These are phyloP conservation scores for Rhynchospora pubera DNA, from an alignment of 176 grass and related monocot species.

Conservation along the genomic window DNA sequence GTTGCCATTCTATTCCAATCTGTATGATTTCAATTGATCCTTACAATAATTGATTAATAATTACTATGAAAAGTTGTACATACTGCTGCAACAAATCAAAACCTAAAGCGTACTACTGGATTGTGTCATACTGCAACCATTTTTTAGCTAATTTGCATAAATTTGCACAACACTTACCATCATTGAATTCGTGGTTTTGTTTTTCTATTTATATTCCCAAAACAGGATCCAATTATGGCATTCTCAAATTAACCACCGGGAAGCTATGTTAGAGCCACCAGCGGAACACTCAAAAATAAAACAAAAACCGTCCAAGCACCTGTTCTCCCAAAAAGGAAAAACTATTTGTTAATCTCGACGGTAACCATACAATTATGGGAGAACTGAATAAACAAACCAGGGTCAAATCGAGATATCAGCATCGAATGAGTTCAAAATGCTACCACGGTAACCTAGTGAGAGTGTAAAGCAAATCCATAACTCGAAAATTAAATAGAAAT, in stretches of 20 bases:
- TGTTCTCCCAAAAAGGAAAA: constrained; percentile 17
- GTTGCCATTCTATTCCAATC: background rate
- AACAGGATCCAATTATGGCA: constrained; percentile 9
- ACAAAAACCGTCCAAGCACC: background rate
- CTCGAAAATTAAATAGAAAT: background rate
- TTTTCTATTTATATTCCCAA: background rate
- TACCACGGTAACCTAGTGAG: background rate
- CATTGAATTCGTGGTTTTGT: constrained; percentile 1
- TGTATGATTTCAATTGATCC: background rate
- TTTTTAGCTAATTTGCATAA: background rate
- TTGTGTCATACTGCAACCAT: no score
- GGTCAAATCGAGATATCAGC: background rate
- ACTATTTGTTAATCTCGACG: background rate
- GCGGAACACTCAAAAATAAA: constrained; percentile 4
- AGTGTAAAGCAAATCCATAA: background rate
- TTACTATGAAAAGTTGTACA: background rate
- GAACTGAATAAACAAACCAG: constrained; percentile 8
- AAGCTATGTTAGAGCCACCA: constrained; percentile 9
- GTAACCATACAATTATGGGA: background rate
- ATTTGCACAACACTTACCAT: constrained; percentile 7
- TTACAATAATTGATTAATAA: background rate
- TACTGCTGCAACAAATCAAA: background rate
- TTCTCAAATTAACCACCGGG: constrained; percentile 11
- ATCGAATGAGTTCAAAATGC: background rate
- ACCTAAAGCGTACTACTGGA: no score